phyloP scores from a whole-genome alignment of 2,329 filamentous ascomycete genomes.

The Ceratocystis harringtonii region DNA sequence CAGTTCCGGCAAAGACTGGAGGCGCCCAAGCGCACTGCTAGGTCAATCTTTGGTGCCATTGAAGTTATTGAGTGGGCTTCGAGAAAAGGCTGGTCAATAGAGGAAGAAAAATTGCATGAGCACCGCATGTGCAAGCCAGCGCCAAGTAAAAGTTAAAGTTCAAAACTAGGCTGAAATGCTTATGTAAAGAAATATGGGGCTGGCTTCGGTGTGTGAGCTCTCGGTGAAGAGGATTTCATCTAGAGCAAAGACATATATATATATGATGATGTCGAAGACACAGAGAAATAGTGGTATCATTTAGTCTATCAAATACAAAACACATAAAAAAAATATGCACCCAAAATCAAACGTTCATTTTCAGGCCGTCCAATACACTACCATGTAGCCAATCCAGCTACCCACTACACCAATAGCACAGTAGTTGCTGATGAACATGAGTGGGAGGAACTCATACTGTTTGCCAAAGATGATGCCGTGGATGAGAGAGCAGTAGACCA shows the following conservation, averaged over 20 bases:
- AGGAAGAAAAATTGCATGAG: not conserved
- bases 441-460: slow-evolving; percentile 72
- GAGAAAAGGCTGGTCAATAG: not conserved
- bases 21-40: slow-evolving; percentile 18
- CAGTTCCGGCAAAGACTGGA: slow-evolving; percentile 15
- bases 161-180: slow-evolving; percentile 2
- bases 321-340: not conserved
- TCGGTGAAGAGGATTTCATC: not conserved
- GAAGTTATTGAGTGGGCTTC: not conserved
- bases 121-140: not conserved
- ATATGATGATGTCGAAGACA: no score
- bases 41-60: slow-evolving; percentile 18
- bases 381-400: slow-evolving; percentile 88
- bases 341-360: not conserved
- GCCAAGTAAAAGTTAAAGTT: not conserved
- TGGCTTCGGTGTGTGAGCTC: not conserved
- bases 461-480: slow-evolving; percentile 74
- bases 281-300: slow-evolving; percentile 11
- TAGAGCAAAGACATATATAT: no score
- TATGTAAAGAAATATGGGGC: slow-evolving; percentile 11
- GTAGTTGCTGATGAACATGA: slow-evolving; percentile 96
- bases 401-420: slow-evolving; percentile 86
- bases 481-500: slow-evolving; percentile 72
- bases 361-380: slow-evolving; percentile 64
- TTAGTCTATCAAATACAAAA: slow-evolving; percentile 16